Base-by-base conservation (phyloP, 495 filamentous ascomycete species). In the Neurospora sp. region DNA sequence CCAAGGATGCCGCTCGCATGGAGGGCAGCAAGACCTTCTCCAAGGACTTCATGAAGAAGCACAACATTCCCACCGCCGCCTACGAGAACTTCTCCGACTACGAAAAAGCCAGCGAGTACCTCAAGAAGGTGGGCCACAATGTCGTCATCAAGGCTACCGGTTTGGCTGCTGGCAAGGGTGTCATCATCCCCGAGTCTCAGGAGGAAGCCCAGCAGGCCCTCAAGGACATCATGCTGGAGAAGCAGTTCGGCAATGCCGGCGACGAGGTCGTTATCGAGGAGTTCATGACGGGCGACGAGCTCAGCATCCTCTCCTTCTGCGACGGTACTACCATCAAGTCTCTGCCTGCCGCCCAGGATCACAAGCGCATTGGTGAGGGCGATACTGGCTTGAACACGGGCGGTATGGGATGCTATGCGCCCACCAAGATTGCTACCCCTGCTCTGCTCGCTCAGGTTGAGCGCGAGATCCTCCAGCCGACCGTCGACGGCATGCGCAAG, bases 381-480 rank as follows among this genome's bases (percentile, higher is more conserved):
- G 96, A 99, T 77, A 87, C 89, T 42, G 96, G 96, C 3, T 92
- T 94, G 22, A 99, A 98, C 83, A 99, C 96, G 8, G 96, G 96
- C 68, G 96, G 96, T 16, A 98, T 99, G 96, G 96, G 96, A 71
- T 96, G 93, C 82, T 99, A 99, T 83, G 94, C 94, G 42, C 94
- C 94, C 20, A 96, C 94, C 0, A 90, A 88, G 72, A 91, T 98
- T 77, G 93, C 92, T 8, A 90, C 92, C 0, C 87, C 90, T 71
- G 86, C 89, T 39, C 84, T 94, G 18, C 83, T 97, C 31, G 90
- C 90, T 35, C 87, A 92, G 76, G 89, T 99, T 72, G 90, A 97
- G 77, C 86, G 87, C 68, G 93, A 90, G 39, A 91, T 98, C 70
- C 86, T 98, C 41, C 89, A 95, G 83, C 96, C 96, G 4, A 97